These are phyloP conservation scores for Monilinia polystroma DNA, from an alignment of 2,329 filamentous ascomycete species.

Conservation along the genomic window DNA sequence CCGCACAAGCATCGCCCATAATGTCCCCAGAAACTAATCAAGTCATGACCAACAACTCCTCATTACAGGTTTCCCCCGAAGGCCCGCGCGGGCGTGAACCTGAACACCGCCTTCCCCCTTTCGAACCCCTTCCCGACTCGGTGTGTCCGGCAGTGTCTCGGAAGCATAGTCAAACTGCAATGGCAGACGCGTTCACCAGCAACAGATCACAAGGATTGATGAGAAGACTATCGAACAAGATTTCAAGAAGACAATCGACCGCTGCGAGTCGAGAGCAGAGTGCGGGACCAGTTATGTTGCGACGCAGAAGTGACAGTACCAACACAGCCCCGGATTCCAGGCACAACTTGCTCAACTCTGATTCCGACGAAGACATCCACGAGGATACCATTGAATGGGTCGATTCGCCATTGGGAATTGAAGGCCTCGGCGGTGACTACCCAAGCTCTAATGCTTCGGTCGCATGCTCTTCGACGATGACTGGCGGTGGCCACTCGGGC, in stretches of 20 bases:
- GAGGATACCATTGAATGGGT: conserved; percentile 46
- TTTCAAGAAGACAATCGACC: conserved; percentile 72
- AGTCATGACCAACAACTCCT: conserved; percentile 58
- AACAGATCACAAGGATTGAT: conserved; percentile 69
- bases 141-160: conserved; percentile 54
- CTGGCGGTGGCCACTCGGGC: conserved; percentile 40
- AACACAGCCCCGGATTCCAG: conserved; percentile 60
- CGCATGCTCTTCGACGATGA: conserved; percentile 39
- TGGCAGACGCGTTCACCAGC: conserved; percentile 58
- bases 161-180: conserved; percentile 60
- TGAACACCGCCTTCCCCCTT: conserved; percentile 53
- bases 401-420: conserved; percentile 44
- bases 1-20: conserved; percentile 55
- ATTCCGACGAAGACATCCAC: conserved; percentile 59
- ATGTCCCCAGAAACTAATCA: conserved; percentile 54
- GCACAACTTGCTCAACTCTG: conserved; percentile 44
- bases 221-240: conserved; percentile 78
- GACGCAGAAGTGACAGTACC: conserved; percentile 86
- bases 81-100: conserved; percentile 55
- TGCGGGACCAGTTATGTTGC: conserved; percentile 76
- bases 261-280: conserved; percentile 81
- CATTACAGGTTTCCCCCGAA: conserved; percentile 67
- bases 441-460: conserved; percentile 51
- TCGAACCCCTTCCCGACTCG: conserved; percentile 70
- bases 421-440: conserved; percentile 49